A percentile compares a stretch with the other conserved stretches of the same genome.
These are phyloP conservation scores for Diaporthe sp. DNA, from an alignment of 2,329 filamentous ascomycete genomes.

Conservation along the genomic window DNA sequence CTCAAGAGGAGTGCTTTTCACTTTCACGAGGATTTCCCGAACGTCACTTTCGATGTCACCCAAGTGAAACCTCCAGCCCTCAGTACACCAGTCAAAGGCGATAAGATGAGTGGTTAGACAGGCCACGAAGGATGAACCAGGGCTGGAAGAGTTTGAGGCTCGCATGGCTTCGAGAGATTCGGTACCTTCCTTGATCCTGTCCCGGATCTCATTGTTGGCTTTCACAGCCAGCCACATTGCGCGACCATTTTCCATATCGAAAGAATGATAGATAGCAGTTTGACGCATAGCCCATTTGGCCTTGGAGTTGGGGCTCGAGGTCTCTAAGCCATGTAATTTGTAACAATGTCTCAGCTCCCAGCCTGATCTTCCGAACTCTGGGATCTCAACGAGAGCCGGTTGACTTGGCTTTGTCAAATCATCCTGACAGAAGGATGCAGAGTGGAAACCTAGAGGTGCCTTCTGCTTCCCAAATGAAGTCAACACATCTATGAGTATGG, in stretches of 20 bases:
- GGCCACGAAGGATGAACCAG: not conserved
- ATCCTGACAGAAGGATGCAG: slow-evolving; percentile 23
- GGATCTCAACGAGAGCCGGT: not conserved
- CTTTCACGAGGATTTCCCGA: not conserved
- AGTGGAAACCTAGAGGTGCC: not conserved
- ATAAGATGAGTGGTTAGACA: slow-evolving; percentile 12
- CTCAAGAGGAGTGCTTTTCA: not conserved
- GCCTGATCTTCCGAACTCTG: slow-evolving; percentile 7
- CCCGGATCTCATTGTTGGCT: slow-evolving; percentile 25
- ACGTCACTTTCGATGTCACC: not conserved
- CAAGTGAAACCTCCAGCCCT: slow-evolving; percentile 9
- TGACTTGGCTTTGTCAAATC: not conserved
- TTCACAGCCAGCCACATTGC: slow-evolving; percentile 31
- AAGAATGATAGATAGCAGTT: slow-evolving; percentile 33
- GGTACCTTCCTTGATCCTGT: slow-evolving; percentile 7
- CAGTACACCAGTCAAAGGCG: slow-evolving; percentile 12
- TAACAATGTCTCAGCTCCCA: slow-evolving; percentile 26
- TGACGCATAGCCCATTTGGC: slow-evolving; percentile 33
- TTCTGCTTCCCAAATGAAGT: slow-evolving; percentile 66
- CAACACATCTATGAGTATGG: slow-evolving; percentile 28
- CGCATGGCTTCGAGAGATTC: slow-evolving; percentile 18
- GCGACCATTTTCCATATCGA: slow-evolving; percentile 34
- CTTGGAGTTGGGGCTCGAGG: not conserved
- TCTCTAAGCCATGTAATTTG: slow-evolving; percentile 10
- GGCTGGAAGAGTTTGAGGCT: not conserved